Percentiles rank a stretch among this genome's conserved stretches.
Conservation (phyloP, 805 yeast genomes). For the Blastobotrys mokoenaii region DNA sequence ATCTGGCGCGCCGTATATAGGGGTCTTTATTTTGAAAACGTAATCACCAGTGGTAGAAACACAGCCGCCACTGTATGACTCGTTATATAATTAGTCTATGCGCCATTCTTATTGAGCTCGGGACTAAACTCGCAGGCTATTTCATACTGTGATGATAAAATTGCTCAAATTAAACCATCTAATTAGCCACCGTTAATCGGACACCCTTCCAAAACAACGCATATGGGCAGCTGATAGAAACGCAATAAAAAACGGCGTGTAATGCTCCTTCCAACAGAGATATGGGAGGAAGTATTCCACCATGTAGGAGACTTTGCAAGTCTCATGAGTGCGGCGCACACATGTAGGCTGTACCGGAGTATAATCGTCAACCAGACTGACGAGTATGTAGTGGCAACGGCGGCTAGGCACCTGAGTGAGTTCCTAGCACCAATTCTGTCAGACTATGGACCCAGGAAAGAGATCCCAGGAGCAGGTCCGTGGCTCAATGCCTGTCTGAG, state of each 20-base stretch:
- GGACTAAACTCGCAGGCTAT: too few species aligned
- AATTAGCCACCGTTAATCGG: too few species aligned
- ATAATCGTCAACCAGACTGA: not conserved
- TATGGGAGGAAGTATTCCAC: not conserved
- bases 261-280: not conserved
- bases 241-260: too few species aligned
- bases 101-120: too few species aligned
- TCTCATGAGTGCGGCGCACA: not conserved
- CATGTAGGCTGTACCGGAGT: not conserved
- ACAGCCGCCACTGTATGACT: too few species aligned
- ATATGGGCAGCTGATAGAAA: not conserved
- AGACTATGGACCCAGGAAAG: not conserved
- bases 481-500: constrained; percentile 1
- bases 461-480: not conserved
- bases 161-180: too few species aligned
- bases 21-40: too few species aligned
- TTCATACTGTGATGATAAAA: too few species aligned
- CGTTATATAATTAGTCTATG: too few species aligned
- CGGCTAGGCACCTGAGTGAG: not conserved
- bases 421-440: not conserved
- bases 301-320: not conserved
- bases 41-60: too few species aligned
- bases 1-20: too few species aligned
- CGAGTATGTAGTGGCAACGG: not conserved
- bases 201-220: not conserved